Base-by-base conservation (phyloP, 192 early-diverging fungal species). In the Allomyces arbusculus region DNA sequence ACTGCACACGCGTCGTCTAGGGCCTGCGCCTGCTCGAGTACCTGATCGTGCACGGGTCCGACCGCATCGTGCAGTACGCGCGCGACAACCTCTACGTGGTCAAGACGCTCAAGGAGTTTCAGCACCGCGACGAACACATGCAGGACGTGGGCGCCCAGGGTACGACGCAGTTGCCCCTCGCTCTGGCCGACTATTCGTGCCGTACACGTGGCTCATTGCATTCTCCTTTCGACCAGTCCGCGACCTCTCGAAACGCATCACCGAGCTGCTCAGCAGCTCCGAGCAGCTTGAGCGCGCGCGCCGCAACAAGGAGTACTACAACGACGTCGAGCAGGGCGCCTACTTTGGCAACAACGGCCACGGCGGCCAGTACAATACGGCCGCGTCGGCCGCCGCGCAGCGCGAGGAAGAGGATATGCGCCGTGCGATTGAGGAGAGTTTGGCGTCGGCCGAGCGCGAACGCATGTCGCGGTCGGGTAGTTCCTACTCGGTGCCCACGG, bases 71-170 rank as follows among this genome's bases (percentile, higher is more conserved):
- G 61, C 66, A 82, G 61, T 95, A 99, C 70, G 82, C 89, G 6
- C 80, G 87, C 44, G 85, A 92, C 67, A 97, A 99, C 74, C 62
- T 92, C 10, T 90, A 90, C 69, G 80, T 95, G 58, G 90, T 99
- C 68, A 97, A 92, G 74, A 99, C 95, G 6, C 77, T 97, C 68
- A 89, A 88, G 64, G 95, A 99, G 77, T 99, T 95, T 75, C 93
- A 95, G 70, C 88, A 90, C 75, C 82, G 93, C 63, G 92, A 97
- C 73, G 94, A 99, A 24, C 78, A 85, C 62, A 90, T 90, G 44
- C 82, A 80, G 67, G 95, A 98, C 73, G 89, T 90, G 76, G 95
- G 95, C 9, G 78, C 78, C 3, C 92, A 94, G 73, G 87, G 90
- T 92, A 73, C 67, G 69, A 0, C n/a, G n/a, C n/a, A n/a, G n/a